Evolutionary conservation across 2,329 filamentous ascomycete species (phyloP), one percentile per base, ranked within the genome.

Genomic region (Hymenoscyphus fructigenus): DNA sequence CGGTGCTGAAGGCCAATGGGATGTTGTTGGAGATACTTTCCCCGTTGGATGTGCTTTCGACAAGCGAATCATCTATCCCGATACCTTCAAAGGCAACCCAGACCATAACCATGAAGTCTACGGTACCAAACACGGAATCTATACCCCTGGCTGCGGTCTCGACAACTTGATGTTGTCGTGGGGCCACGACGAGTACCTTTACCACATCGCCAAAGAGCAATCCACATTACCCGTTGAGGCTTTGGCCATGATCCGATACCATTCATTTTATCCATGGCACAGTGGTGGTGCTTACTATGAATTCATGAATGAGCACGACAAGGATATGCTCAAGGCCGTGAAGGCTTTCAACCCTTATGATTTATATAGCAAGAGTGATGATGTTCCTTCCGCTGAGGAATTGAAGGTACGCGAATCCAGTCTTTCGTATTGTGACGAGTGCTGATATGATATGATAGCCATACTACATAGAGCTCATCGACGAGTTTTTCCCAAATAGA

Each of bases 261-360:
- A 97, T 80, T 92, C 88, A 5, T 96, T 96, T 80, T 97, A 97
- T 79, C 89, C 93, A 17, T 97, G 92, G 93, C 93, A 96, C 79
- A 86, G 84, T 67, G 88, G 90, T 76, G 89, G 89, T 62, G 92
- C 91, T 6, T 97, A 97, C 79, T 78, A 79, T 66, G 87, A 92
- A 78, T 85, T 96, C 77, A 96, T 96, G 92, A 85, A 89, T 76
- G 87, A 90, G 66, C 89, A 93, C 75, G 93, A 97, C 72, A 80
- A 89, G 77, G 83, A 84, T 72, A 93, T 96, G 88, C 80, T 96
- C 71, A 85, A 86, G 74, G 92, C 92, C 9, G 92, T 96, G 59
- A 85, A 86, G 77, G 91, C 91, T 0, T 96, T 97, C 79, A 96
- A 96, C 76, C 92, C 92, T 0, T 97, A 96, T 73, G 93, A 96